Conservation (phyloP, 495 filamentous ascomycete species). For the Xylaria scruposa region DNA sequence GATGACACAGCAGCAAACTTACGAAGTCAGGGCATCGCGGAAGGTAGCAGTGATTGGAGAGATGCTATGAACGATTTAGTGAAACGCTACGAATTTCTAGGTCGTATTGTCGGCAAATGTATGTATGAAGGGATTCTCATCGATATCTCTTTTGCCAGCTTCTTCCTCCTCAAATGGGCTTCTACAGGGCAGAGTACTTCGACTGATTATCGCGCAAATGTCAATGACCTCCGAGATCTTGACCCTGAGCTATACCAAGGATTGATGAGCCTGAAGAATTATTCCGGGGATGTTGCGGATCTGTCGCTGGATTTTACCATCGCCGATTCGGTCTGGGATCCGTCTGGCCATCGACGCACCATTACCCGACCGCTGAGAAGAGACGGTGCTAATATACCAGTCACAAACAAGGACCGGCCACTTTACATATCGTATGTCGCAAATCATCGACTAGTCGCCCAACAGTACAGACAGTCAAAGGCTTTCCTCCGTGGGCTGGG, state of each 20-base stretch:
- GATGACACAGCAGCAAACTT: constrained; percentile 73
- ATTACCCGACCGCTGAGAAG: constrained; percentile 77
- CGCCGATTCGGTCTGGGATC: constrained; percentile 72
- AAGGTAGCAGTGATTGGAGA: constrained; percentile 60
- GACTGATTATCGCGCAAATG: constrained; percentile 79
- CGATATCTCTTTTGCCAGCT: constrained; percentile 91
- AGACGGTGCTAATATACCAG: constrained; percentile 74
- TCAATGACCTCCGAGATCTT: constrained; percentile 92
- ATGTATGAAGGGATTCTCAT: constrained; percentile 97
- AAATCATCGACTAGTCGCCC: constrained; percentile 79
- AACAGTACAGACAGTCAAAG: constrained; percentile 77
- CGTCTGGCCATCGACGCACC: constrained; percentile 56
- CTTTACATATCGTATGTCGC: constrained; percentile 95
- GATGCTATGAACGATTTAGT: constrained; percentile 67
- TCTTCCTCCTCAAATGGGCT: constrained; percentile 96
- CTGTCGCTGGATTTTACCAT: constrained; percentile 91
- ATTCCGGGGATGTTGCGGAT: constrained; percentile 78
- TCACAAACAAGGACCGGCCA: constrained; percentile 89
- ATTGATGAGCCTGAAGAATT: constrained; percentile 87
- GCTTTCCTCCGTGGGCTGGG: constrained; percentile 87
- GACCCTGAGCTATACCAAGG: constrained; percentile 95
- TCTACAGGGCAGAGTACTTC: constrained; percentile 67
- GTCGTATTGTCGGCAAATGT: constrained; percentile 93
- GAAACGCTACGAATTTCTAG: constrained; percentile 87
- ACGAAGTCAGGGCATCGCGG: constrained; percentile 56